Evolutionary conservation across 2,329 filamentous ascomycete species (phyloP).

Genomic region (Metarhizium rileyi): DNA sequence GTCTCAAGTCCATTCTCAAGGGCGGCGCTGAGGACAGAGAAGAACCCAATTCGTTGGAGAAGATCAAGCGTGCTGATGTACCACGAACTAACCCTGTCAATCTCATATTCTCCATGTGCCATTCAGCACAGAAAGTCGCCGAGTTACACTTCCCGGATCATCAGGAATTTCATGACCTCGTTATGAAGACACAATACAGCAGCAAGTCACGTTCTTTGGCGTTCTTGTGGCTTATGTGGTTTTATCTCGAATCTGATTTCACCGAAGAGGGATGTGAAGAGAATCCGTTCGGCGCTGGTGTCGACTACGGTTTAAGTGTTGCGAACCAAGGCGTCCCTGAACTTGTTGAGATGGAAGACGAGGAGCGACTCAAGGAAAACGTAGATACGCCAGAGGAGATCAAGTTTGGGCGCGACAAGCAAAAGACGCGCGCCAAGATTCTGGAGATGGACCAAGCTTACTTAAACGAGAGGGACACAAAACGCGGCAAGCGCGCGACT

Average conservation of each 20-base stretch:
- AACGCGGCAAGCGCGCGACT: conserved; percentile 37
- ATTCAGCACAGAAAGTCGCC: conserved; percentile 82
- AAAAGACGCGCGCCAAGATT: conserved; percentile 64
- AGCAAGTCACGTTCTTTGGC: conserved; percentile 76
- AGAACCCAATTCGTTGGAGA: conserved; percentile 75
- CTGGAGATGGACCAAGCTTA: conserved; percentile 66
- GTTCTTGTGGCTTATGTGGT: conserved; percentile 98
- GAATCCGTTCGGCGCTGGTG: conserved; percentile 77
- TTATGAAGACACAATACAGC: conserved; percentile 80
- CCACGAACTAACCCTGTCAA: conserved; percentile 93
- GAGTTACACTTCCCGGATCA: conserved; percentile 81
- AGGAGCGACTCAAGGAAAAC: conserved; percentile 61
- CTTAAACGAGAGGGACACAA: conserved; percentile 50
- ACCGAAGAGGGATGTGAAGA: conserved; percentile 75
- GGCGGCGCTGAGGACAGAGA: conserved; percentile 84
- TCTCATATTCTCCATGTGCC: conserved; percentile 87
- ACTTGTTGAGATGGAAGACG: conserved; percentile 54
- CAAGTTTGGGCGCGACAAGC: conserved; percentile 62
- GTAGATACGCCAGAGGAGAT: conserved; percentile 62
- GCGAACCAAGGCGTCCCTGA: conserved; percentile 61
- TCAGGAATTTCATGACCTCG: conserved; percentile 89
- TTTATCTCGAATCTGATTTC: conserved; percentile 94
- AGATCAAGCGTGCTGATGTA: conserved; percentile 57
- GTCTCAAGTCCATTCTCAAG: conserved; percentile 94
- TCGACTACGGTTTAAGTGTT: conserved; percentile 54